A percentile compares a stretch with the other conserved stretches of the same genome.
These are phyloP conservation scores for Suillus subluteus DNA, from an alignment of 768 basidiomycete species.

Conservation along the genomic window DNA sequence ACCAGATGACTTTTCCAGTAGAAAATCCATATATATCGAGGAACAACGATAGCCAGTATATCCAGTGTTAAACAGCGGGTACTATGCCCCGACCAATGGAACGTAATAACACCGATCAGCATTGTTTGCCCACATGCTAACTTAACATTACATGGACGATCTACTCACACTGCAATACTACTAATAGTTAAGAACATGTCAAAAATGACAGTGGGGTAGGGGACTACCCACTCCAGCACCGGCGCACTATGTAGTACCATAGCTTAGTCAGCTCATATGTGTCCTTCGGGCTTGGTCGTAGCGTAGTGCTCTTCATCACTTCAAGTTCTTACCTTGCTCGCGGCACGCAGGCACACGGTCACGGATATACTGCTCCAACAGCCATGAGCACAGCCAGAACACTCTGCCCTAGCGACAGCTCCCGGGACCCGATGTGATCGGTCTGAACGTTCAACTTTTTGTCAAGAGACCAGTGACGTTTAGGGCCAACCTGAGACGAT, in stretches of 20 bases:
- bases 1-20: not conserved
- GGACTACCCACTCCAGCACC: too few species aligned
- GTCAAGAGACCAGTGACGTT: not conserved
- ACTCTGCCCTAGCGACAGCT: conserved; percentile 43
- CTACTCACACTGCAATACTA: conserved; percentile 8
- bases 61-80: conserved; percentile 29
- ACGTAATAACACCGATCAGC: not conserved
- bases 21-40: conserved; percentile 21
- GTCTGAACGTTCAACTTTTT: conserved; percentile 49
- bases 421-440: conserved; percentile 54
- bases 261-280: too few species aligned
- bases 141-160: not conserved
- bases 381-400: conserved; percentile 39
- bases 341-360: too few species aligned
- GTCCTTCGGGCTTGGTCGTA: too few species aligned
- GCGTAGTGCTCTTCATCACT: too few species aligned
- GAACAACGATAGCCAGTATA: conserved; percentile 32
- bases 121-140: not conserved
- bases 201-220: not conserved
- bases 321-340: too few species aligned
- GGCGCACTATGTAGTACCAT: too few species aligned
- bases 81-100: conserved; percentile 5
- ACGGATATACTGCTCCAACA: not conserved
- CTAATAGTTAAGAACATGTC: conserved; percentile 15
- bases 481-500: conserved; percentile 31